Conservation (phyloP, 2,329 filamentous ascomycete genomes). For the Botrytis elliptica region DNA sequence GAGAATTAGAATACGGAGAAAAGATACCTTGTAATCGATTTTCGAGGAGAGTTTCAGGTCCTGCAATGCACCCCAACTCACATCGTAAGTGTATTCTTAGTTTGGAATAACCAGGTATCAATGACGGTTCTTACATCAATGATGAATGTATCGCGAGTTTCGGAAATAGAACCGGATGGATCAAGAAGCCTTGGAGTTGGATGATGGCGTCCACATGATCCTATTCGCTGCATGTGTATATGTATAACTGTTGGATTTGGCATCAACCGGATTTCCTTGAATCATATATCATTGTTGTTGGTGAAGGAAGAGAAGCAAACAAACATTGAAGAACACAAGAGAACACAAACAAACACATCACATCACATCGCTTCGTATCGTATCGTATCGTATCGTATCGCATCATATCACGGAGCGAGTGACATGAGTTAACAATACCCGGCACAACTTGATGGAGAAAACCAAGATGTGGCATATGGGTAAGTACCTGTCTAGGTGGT, state of each 20-base stretch:
- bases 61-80: not conserved
- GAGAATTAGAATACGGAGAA: not conserved
- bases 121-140: not conserved
- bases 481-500: not conserved
- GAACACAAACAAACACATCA: not conserved
- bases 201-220: slow-evolving; percentile 3
- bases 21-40: not conserved
- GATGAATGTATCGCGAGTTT: not conserved
- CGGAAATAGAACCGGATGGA: slow-evolving; percentile 11
- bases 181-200: not conserved
- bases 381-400: no score
- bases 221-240: not conserved
- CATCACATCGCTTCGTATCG: not conserved
- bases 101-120: not conserved
- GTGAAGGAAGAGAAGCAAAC: slow-evolving; percentile 4
- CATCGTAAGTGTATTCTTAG: not conserved
- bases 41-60: slow-evolving; percentile 15
- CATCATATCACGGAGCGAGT: not conserved
- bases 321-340: not conserved
- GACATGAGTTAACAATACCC: not conserved
- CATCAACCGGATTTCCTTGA: not conserved
- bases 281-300: not conserved
- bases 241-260: not conserved
- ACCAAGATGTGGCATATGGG: not conserved
- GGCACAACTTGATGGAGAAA: not conserved